Percentiles rank a stretch among this genome's conserved stretches.
These are phyloP conservation scores for Botrytis porri DNA, from an alignment of 2,329 filamentous ascomycete species.

Conservation along the genomic window DNA sequence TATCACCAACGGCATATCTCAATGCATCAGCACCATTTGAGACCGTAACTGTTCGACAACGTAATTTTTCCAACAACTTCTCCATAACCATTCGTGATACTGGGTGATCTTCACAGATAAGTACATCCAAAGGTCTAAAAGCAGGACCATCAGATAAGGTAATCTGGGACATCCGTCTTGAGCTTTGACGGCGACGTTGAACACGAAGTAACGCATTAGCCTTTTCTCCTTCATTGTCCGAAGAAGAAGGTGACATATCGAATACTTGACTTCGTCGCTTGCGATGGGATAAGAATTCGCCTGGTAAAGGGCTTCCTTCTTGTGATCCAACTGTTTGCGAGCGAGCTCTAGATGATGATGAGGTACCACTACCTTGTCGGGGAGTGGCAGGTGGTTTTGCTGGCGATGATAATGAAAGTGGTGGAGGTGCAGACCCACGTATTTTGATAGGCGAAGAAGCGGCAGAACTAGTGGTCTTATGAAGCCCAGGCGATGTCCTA, in stretches of 20 bases:
- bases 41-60: slow-evolving; percentile 90
- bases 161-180: slow-evolving; percentile 89
- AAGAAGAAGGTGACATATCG: slow-evolving; percentile 94
- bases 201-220: slow-evolving; percentile 88
- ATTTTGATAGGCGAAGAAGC: slow-evolving; percentile 57
- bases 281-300: slow-evolving; percentile 68
- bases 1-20: slow-evolving; percentile 90
- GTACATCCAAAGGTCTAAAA: slow-evolving; percentile 86
- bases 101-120: slow-evolving; percentile 97
- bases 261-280: slow-evolving; percentile 93
- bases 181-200: slow-evolving; percentile 91
- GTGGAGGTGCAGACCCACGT: slow-evolving; percentile 47
- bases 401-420: slow-evolving; percentile 53
- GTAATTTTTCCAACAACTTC: slow-evolving; percentile 89
- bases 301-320: slow-evolving; percentile 73
- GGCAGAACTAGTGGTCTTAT: slow-evolving; percentile 56
- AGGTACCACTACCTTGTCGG: slow-evolving; percentile 53
- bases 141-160: slow-evolving; percentile 78
- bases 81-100: slow-evolving; percentile 99
- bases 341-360: slow-evolving; percentile 65
- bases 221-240: slow-evolving; percentile 92
- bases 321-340: slow-evolving; percentile 94
- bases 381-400: slow-evolving; percentile 58
- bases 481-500: slow-evolving; percentile 56
- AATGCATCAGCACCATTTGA: slow-evolving; percentile 88